Evolutionary conservation across 768 basidiomycete species (phyloP).

Genomic region (Mycena maculata): DNA sequence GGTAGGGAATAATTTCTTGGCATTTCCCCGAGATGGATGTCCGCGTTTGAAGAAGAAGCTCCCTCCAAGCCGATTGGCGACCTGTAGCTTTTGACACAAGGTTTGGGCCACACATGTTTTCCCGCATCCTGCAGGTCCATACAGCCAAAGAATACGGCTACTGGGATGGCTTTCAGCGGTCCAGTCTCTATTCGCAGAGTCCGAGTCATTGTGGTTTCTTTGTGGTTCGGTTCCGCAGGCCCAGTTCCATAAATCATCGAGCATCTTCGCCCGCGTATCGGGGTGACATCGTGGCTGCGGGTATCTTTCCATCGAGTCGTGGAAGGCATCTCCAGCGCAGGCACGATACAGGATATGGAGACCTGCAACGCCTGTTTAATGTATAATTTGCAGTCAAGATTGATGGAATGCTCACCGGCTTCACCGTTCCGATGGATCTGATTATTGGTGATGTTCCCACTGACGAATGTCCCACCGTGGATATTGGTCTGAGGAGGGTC

Average conservation of each 20-base stretch:
- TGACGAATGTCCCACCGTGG: background rate
- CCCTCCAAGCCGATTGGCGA: background rate
- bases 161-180: background rate
- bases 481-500: background rate
- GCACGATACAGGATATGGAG: background rate
- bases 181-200: background rate
- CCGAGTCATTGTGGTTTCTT: no score
- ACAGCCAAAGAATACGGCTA: background rate
- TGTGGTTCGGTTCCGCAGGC: no score
- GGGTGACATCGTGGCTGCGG: conserved; percentile 3
- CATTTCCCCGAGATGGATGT: background rate
- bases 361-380: background rate
- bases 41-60: background rate
- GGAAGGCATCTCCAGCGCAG: background rate
- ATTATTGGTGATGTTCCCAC: background rate
- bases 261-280: background rate
- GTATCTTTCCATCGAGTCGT: conserved; percentile 3
- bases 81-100: background rate
- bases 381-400: no score
- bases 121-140: conserved; percentile 5
- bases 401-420: background rate
- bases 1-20: background rate
- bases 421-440: background rate
- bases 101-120: conserved; percentile 1
- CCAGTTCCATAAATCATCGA: no score